Base-by-base conservation (phyloP, 257 asterid genomes). In the Vinca minor region DNA sequence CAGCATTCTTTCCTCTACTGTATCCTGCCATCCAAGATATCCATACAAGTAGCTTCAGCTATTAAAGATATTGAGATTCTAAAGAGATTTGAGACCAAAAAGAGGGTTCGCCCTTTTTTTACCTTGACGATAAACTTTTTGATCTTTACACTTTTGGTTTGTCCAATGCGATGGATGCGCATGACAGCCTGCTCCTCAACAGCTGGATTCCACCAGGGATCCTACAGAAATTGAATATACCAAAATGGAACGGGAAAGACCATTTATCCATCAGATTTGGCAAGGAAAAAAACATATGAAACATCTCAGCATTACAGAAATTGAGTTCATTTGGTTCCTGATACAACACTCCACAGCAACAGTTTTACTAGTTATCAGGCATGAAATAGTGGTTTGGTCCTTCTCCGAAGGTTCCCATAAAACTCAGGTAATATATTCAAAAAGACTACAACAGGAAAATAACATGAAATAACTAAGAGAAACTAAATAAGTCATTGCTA, bases 121-220 rank as follows among this genome's bases (percentile, higher is more conserved):
- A 87, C 98, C 95, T 92, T 87, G 64, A 89, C 85, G 50, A 92
- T 89, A 71, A 89, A 92, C 66, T 95, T 81, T 70, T 74, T 89
- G 74, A 92, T 89, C 46, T 28, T 64, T 69, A 92, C 98, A 12
- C 70, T 84, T 71, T 87, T 81, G 36, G 89, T 89, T 75, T 92
- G 98, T 69, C 98, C 98, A 48, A 92, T 89, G 44, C 98, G 98
- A 79, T 92, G 98, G 77, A 92, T 88, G 55, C 97, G 96, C 98
- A 92, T 92, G 49, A 92, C 96, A 29, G 98, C 97, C 76, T 92
- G 98, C 58, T 92, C 98, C 81, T 92, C 98, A 34, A 92, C 98
- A 57, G 98, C 98, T 32, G 97, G 96, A 80, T 92, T 92, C 98
- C 98, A 92, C 98, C 97, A 92, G 4, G 98, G 98, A 80, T 92